Evolutionary conservation across 352 stramenopile species (phyloP).

Genomic region (Halophytophthora batemanensis): DNA sequence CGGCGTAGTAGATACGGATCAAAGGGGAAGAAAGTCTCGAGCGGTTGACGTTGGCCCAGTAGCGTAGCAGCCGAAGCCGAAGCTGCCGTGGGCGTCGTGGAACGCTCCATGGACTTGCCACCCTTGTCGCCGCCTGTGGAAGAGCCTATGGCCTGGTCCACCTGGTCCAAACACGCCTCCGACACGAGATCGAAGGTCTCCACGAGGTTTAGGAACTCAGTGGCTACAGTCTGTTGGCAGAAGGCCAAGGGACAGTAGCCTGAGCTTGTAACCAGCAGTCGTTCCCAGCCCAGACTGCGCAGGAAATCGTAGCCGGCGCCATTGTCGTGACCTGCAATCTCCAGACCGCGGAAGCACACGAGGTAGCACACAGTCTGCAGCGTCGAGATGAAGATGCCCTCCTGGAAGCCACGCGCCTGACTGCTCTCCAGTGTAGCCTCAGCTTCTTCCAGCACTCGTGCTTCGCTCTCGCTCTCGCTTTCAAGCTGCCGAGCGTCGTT

Average conservation of each 20-base stretch:
- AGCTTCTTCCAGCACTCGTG: constrained; percentile 23
- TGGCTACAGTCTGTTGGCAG: constrained; percentile 76
- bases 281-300: constrained; percentile 78
- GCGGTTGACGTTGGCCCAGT: constrained; percentile 53
- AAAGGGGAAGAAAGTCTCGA: constrained; percentile 96
- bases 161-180: constrained; percentile 65
- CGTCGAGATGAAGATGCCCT: constrained; percentile 76
- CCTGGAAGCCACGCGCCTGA: constrained; percentile 39
- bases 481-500: constrained; percentile 1
- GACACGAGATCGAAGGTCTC: constrained; percentile 77
- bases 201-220: constrained; percentile 79
- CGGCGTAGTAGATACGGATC: constrained; percentile 95
- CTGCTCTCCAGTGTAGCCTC: constrained; percentile 23
- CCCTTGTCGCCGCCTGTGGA: constrained; percentile 37
- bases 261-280: constrained; percentile 53
- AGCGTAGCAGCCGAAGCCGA: constrained; percentile 27
- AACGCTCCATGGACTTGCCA: constrained; percentile 68
- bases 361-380: constrained; percentile 97
- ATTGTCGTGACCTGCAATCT: constrained; percentile 68
- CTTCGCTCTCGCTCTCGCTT: constrained; percentile 21
- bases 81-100: constrained; percentile 39
- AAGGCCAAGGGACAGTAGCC: constrained; percentile 71
- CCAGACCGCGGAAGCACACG: constrained; percentile 94
- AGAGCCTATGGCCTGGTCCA: constrained; percentile 68
- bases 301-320: constrained; percentile 71